These are phyloP conservation scores for Trebouxia sp. DNA, from an alignment of 139 green algal species.

Conservation along the genomic window DNA sequence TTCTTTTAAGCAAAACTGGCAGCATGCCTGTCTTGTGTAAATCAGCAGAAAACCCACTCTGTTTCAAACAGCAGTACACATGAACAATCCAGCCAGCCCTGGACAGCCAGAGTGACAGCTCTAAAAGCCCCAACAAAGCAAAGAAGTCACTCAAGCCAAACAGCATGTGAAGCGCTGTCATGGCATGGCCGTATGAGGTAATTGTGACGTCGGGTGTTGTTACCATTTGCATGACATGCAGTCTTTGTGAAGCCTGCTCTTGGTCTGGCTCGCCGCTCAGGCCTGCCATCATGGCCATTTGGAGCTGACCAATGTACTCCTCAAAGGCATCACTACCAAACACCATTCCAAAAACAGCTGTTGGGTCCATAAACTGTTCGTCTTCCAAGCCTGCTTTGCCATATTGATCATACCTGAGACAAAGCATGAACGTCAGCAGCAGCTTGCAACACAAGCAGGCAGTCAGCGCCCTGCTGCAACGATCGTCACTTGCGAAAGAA, in stretches of 20 bases:
- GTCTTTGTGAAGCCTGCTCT: constrained; percentile 7
- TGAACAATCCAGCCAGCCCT: too few relatives aligned
- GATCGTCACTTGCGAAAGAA: neutral
- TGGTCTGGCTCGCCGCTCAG: constrained; percentile 11
- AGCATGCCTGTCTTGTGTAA: too few relatives aligned
- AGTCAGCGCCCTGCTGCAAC: neutral
- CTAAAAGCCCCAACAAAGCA: too few relatives aligned
- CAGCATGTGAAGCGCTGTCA: too few relatives aligned
- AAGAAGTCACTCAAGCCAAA: too few relatives aligned
- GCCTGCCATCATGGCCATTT: constrained; percentile 29
- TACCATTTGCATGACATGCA: constrained; percentile 31
- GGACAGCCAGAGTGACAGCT: too few relatives aligned
- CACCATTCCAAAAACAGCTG: constrained; percentile 55
- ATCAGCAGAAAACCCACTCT: too few relatives aligned
- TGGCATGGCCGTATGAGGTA: too few relatives aligned
- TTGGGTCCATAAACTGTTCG: constrained; percentile 51
- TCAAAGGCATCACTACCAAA: constrained; percentile 63
- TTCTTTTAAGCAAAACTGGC: too few relatives aligned
- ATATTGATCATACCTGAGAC: constrained; percentile 44
- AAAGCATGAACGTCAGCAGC: neutral
- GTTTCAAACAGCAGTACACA: too few relatives aligned
- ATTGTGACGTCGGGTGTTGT: neutral
- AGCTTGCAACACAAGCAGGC: neutral
- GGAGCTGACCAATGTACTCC: constrained; percentile 48
- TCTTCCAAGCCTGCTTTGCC: constrained; percentile 42